Percentiles rank a stretch among this genome's conserved stretches.
phyloP scores from a whole-genome alignment of 2,329 filamentous ascomycete species.

The Colletotrichum tofieldiae region DNA sequence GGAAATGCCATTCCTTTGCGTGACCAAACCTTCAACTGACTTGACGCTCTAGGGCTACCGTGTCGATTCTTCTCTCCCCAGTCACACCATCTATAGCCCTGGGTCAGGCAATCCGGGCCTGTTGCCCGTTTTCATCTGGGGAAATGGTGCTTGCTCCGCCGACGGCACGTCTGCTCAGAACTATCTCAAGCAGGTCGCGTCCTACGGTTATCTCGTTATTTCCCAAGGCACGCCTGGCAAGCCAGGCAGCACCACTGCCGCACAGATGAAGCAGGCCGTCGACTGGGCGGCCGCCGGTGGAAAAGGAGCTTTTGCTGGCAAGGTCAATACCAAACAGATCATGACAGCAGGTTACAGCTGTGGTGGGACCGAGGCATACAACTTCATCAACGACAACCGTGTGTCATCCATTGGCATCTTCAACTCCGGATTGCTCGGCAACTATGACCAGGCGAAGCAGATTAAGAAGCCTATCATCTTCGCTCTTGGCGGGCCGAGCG shows the following conservation, averaged over 20 bases:
- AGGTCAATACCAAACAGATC: slow-evolving; percentile 48
- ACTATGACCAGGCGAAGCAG: slow-evolving; percentile 17
- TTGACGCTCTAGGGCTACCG: background rate
- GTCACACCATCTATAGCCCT: background rate
- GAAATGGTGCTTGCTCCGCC: slow-evolving; percentile 49
- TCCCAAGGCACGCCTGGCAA: slow-evolving; percentile 45
- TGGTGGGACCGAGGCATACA: slow-evolving; percentile 51
- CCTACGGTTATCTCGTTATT: slow-evolving; percentile 48
- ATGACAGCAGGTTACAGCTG: slow-evolving; percentile 50
- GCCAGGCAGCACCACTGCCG: slow-evolving; percentile 45
- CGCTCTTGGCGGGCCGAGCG: slow-evolving; percentile 43
- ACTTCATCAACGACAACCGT: slow-evolving; percentile 43
- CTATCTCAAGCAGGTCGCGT: slow-evolving; percentile 48
- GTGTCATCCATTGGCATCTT: slow-evolving; percentile 47
- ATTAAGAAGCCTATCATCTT: slow-evolving; percentile 45
- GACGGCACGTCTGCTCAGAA: slow-evolving; percentile 41
- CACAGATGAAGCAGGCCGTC: slow-evolving; percentile 45
- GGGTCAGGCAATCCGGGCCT: background rate
- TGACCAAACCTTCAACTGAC: background rate
- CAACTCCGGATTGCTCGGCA: slow-evolving; percentile 45
- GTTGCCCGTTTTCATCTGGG: slow-evolving; percentile 51
- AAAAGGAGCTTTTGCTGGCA: slow-evolving; percentile 22
- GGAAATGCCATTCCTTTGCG: background rate
- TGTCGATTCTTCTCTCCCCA: background rate
- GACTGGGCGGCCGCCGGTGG: slow-evolving; percentile 44